These are phyloP conservation scores for Oropetium thomaeum DNA, from an alignment of 176 grass and related monocot genomes.

Conservation along the genomic window DNA sequence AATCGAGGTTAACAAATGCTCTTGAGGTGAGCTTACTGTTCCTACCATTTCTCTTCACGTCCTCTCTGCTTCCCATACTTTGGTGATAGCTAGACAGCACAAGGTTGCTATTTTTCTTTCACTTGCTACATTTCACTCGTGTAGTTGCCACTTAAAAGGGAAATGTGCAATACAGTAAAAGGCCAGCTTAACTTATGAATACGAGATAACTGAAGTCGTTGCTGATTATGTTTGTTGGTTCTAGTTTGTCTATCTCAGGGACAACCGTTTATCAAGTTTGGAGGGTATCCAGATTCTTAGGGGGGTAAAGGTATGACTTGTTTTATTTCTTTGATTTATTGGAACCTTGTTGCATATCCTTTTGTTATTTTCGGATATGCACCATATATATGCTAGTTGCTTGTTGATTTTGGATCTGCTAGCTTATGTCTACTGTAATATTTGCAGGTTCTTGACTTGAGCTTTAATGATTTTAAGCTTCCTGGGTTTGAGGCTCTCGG, in stretches of 20 bases:
- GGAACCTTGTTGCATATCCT: constrained; percentile 4
- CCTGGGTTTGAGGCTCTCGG: constrained; percentile 78
- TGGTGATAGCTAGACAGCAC: constrained; percentile 25
- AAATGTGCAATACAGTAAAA: constrained; percentile 10
- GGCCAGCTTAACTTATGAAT: background rate
- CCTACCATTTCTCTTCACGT: constrained; percentile 15
- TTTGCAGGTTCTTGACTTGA: constrained; percentile 95
- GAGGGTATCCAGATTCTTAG: constrained; percentile 84
- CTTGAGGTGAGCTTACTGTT: constrained; percentile 63
- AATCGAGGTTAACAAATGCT: constrained; percentile 70
- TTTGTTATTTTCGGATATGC: background rate
- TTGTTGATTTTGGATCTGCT: constrained; percentile 24
- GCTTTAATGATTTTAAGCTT: constrained; percentile 94
- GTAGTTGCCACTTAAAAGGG: background rate
- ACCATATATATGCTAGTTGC: background rate
- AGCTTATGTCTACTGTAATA: constrained; percentile 3
- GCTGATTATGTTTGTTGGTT: constrained; percentile 24
- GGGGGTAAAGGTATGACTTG: constrained; percentile 70
- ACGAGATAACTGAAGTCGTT: background rate
- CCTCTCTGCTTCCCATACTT: constrained; percentile 1
- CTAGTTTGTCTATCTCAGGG: constrained; percentile 98
- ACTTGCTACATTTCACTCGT: constrained; percentile 8
- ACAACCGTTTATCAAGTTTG: constrained; percentile 89
- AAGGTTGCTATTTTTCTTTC: background rate
- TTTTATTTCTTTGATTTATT: constrained; percentile 20